phyloP scores from a whole-genome alignment of 225 moss, liverwort and hornwort genomes.

The Thuidium tamariscinum region DNA sequence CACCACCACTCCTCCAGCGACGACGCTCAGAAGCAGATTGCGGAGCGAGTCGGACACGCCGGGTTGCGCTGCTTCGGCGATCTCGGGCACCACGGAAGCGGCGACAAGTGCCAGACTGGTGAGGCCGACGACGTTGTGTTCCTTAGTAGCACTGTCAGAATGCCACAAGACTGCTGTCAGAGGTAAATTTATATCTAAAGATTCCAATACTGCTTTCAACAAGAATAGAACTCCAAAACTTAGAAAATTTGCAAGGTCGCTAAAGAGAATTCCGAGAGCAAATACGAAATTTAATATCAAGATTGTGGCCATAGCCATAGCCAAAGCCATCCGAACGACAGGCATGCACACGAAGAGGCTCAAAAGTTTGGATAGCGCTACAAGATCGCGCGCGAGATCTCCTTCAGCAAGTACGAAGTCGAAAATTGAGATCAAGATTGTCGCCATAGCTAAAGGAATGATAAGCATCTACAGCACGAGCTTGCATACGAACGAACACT shows the following conservation, averaged over 20 bases:
- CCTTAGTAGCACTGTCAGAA: constrained; percentile 27
- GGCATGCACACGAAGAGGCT: neutral
- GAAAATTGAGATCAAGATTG: neutral
- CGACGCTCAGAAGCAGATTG: constrained; percentile 76
- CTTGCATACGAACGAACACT: neutral
- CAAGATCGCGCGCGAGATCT: neutral
- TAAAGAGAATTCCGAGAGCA: neutral
- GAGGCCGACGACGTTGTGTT: constrained; percentile 43
- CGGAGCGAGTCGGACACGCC: constrained; percentile 81
- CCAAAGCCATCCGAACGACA: neutral
- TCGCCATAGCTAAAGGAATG: neutral
- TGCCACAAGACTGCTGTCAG: neutral
- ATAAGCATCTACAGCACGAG: neutral
- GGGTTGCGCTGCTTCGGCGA: constrained; percentile 82
- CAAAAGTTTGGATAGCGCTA: neutral
- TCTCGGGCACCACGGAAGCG: constrained; percentile 65
- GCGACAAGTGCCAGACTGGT: constrained; percentile 53
- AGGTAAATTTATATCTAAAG: neutral
- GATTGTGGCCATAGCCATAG: neutral
- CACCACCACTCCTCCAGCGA: constrained; percentile 74
- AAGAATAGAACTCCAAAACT: neutral
- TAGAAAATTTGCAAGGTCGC: neutral
- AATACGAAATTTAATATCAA: neutral
- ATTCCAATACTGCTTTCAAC: neutral
- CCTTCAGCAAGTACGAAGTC: neutral